Evolutionary conservation across 148 eudicot species (phyloP).

Genomic region (Oxyria digyna): DNA sequence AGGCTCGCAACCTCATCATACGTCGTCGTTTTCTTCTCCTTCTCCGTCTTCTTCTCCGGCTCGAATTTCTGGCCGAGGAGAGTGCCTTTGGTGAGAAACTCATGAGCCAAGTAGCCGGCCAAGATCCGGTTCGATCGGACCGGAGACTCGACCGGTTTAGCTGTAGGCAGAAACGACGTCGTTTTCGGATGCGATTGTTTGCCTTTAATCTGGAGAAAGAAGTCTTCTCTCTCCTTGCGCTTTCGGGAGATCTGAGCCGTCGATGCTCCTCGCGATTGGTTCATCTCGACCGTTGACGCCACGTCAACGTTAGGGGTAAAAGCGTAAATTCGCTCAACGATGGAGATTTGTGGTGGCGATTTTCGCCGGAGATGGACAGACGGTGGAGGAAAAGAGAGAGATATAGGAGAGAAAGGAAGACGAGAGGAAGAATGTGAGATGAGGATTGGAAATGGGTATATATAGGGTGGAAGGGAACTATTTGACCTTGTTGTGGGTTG

Average conservation of each 20-base stretch:
- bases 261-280: slow-evolving; percentile 22
- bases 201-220: slow-evolving; percentile 2
- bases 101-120: slow-evolving; percentile 77
- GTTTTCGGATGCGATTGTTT: slow-evolving; percentile 5
- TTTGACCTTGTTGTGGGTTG: background rate
- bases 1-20: slow-evolving; percentile 53
- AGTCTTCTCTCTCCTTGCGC: slow-evolving; percentile 48
- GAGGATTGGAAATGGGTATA: background rate
- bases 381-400: background rate
- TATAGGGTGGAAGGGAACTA: background rate
- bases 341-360: background rate
- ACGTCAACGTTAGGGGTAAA: slow-evolving; percentile 6
- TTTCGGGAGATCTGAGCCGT: slow-evolving; percentile 38
- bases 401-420: background rate
- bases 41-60: slow-evolving; percentile 20
- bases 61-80: slow-evolving; percentile 56
- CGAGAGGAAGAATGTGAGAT: background rate
- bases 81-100: slow-evolving; percentile 56
- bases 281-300: slow-evolving; percentile 42
- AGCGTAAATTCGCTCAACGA: background rate
- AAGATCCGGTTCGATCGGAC: slow-evolving; percentile 34
- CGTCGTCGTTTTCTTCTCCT: slow-evolving; percentile 13
- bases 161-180: slow-evolving; percentile 11
- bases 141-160: slow-evolving; percentile 15
- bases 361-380: background rate